A percentile compares a stretch with the other conserved stretches of the same genome.
These are phyloP conservation scores for Coemansia sp. DNA, from an alignment of 192 early-diverging fungal genomes.

Conservation along the genomic window DNA sequence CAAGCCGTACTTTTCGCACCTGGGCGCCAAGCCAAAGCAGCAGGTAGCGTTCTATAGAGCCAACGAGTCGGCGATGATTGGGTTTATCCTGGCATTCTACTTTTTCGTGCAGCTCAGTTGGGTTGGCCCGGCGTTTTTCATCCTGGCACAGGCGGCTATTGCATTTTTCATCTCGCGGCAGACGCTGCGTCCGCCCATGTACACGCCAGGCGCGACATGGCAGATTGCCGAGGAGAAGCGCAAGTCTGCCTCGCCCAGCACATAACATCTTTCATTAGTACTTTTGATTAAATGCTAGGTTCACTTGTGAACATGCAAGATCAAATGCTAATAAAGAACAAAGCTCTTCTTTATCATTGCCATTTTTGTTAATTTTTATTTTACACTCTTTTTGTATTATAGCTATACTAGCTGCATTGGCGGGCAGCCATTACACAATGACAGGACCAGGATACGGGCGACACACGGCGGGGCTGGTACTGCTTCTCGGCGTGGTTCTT, in stretches of 20 bases:
- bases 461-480: constrained; percentile 62
- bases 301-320: neutral
- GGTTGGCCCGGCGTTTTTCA: constrained; percentile 48
- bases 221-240: constrained; percentile 9
- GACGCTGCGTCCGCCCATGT: constrained; percentile 29
- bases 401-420: neutral
- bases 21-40: constrained; percentile 46
- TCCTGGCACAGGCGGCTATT: constrained; percentile 45
- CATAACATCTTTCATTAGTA: neutral
- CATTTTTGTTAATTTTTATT: neutral
- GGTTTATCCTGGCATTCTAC: constrained; percentile 47
- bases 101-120: constrained; percentile 51
- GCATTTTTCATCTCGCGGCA: constrained; percentile 41
- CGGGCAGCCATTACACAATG: neutral
- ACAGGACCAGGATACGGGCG: constrained; percentile 25
- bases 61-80: constrained; percentile 38
- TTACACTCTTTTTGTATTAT: neutral
- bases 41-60: constrained; percentile 38
- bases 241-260: neutral
- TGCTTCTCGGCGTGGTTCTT: constrained; percentile 68
- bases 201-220: constrained; percentile 35
- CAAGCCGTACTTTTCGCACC: constrained; percentile 40
- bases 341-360: neutral
- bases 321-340: neutral
- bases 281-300: neutral